Evolutionary conservation across 2,329 filamentous ascomycete species (phyloP), one percentile per base, ranked within the genome.

Genomic region (Lecanicillium sp.): DNA sequence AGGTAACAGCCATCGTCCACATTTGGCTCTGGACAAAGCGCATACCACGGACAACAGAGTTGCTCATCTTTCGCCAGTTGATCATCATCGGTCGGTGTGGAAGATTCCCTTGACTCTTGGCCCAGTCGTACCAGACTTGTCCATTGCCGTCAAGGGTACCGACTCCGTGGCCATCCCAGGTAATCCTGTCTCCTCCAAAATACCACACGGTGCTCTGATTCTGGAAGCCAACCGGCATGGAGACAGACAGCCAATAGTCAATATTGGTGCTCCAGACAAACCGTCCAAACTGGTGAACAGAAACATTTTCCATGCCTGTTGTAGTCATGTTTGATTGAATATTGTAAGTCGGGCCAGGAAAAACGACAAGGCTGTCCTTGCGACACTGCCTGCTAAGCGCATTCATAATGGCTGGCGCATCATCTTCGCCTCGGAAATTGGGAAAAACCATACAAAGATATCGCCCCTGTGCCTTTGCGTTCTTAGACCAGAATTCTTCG

Each of bases 81-180:
- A 78, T 64, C 14, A 69, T 74, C 45, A 78, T 66, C 8, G 72
- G 73, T 9, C 73, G 62, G 11, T 64, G 54, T 3, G 65, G 58
- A 41, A 69, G 60, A 43, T 75, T 75, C 22, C 59, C 63, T 9
- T 49, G 48, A 12, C 61, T 58, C 19, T 57, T 52, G 35, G 64
- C 62, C 52, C 65, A 71, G 43, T 73, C 62, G 47, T 79, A 78
- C 75, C 75, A 80, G 3, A 65, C 62, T 47, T 78, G 69, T 2
- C 75, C 75, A 48, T 79, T 78, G 9, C 75, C 75, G 48, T 78
- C 64, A 12, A 79, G 55, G 3, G 68, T 75, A 4, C 75, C 75
- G 15, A 55, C 53, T 11, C 68, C 68, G 46, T 68, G 55, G 9
- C 73, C 73, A 25, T 69, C 57, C 43, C 71, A 63, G 9, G 57